Base-by-base conservation (phyloP, 441 rosid species). In the Syzygium syzygioides region DNA sequence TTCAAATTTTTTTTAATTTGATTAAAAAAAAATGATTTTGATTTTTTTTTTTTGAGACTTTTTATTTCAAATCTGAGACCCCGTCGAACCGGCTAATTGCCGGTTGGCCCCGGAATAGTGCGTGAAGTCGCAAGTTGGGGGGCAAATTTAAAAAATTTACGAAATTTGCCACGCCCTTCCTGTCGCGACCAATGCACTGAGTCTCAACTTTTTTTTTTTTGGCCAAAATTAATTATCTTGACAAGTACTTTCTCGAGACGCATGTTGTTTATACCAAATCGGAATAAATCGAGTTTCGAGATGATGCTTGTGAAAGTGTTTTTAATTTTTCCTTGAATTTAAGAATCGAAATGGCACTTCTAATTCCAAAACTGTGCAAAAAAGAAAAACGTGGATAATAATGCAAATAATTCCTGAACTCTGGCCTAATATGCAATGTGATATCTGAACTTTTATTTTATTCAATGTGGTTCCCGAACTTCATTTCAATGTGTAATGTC, bases 41-140 rank as follows among this genome's bases (percentile, higher is more conserved):
- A 87, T 23, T 88, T 45, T 45, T 45, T 45, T 45, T 45, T 89
- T 89, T 71, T 20, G 83, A 14, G 37, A 23, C 83, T 37, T 76
- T 76, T 76, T 76, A 76, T 76, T 88, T 66, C 86, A 91, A 95
- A 89, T 86, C 79, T 66, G 85, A 89, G 93, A 86, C 93, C 91
- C 86, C 88, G 14, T 20, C 20, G 79, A 89, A 56, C 52, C 7
- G 11, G 10, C 32, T 60, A 90, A 91, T 91, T 90, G 53, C 52
- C 83, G 28, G n/a, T 25, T 14, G n/a, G n/a, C 83, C 76, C 83
- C 83, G 4, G n/a, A 37, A 20, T 12, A 9, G 83, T 20, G 52
- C 52, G 83, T 71, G 79, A 54, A 87, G 89, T 2, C 34, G 48
- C 48, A 45, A 45, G 48, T 45, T 45, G 48, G 79, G 79, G 86